phyloP scores from a whole-genome alignment of 2,329 filamentous ascomycete species.

The Colletotrichum lini region DNA sequence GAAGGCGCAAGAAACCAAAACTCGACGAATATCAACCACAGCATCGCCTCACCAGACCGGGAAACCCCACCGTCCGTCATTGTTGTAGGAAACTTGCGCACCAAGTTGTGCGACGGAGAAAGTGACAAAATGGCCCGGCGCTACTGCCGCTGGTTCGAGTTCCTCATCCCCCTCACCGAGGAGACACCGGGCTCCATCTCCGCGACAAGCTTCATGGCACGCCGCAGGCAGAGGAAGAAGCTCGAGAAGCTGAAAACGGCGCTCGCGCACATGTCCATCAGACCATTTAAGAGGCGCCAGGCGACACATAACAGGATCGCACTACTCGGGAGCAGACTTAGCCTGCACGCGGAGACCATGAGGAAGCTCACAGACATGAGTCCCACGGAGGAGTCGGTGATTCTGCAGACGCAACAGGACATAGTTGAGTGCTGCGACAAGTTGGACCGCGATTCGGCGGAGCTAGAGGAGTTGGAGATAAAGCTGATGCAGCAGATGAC shows the following conservation, averaged over 20 bases:
- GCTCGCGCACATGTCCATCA: slow-evolving; percentile 1
- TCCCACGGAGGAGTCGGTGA: background rate
- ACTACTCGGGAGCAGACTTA: background rate
- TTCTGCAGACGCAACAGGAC: background rate
- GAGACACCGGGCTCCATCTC: slow-evolving; percentile 1
- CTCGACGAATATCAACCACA: background rate
- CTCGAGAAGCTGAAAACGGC: slow-evolving; percentile 2
- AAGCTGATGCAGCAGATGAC: background rate
- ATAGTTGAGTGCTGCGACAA: background rate
- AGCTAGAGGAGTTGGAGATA: background rate
- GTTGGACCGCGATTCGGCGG: background rate
- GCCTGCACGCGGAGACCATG: background rate
- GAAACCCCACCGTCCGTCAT: background rate
- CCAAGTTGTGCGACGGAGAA: background rate
- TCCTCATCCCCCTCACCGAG: slow-evolving; percentile 4
- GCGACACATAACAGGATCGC: background rate
- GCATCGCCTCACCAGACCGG: background rate
- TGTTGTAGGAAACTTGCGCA: background rate
- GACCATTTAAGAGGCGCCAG: slow-evolving; percentile 1
- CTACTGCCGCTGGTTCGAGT: slow-evolving; percentile 12
- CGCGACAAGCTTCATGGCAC: background rate
- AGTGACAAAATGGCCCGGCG: slow-evolving; percentile 5
- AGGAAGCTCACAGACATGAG: background rate
- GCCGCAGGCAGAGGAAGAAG: background rate
- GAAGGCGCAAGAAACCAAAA: background rate